Conservation (phyloP, 352 stramenopile species). For the Phytophthora megakarya region DNA sequence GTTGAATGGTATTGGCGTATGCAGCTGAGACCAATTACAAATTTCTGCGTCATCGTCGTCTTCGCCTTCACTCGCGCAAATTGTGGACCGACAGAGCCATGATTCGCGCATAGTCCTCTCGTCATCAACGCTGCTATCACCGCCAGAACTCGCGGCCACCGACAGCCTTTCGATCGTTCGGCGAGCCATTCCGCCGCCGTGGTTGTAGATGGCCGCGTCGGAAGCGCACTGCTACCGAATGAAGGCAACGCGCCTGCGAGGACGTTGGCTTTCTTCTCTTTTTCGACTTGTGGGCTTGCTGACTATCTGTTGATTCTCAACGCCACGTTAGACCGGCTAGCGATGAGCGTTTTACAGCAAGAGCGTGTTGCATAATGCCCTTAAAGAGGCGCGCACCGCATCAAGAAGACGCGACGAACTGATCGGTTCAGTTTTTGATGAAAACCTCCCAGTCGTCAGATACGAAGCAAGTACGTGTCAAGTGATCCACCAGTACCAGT, state of each 20-base stretch:
- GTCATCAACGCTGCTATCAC: slow-evolving; percentile 11
- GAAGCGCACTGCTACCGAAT: slow-evolving; percentile 35
- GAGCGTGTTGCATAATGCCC: slow-evolving; percentile 19
- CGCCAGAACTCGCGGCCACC: slow-evolving; percentile 9
- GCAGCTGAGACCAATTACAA: slow-evolving; percentile 31
- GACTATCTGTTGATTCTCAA: slow-evolving; percentile 30
- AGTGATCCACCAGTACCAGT: slow-evolving; percentile 62
- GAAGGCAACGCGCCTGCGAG: not conserved
- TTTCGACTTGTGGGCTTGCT: slow-evolving; percentile 25
- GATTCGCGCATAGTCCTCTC: slow-evolving; percentile 37
- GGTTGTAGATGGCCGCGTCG: slow-evolving; percentile 33
- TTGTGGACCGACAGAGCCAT: slow-evolving; percentile 63
- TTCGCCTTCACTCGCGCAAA: slow-evolving; percentile 43
- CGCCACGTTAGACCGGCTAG: slow-evolving; percentile 21
- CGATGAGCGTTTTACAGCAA: slow-evolving; percentile 17
- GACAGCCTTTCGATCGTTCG: slow-evolving; percentile 24
- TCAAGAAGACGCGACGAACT: slow-evolving; percentile 34
- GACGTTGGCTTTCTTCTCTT: slow-evolving; percentile 28
- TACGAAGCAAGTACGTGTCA: slow-evolving; percentile 69
- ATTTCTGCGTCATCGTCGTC: slow-evolving; percentile 28
- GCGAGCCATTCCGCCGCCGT: slow-evolving; percentile 31
- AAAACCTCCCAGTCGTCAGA: slow-evolving; percentile 44
- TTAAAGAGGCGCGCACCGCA: slow-evolving; percentile 34
- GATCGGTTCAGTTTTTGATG: slow-evolving; percentile 28
- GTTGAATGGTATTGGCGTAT: slow-evolving; percentile 20